Base-by-base conservation (phyloP, 23 red algal genomes). In the Pyropia haitanensis region DNA sequence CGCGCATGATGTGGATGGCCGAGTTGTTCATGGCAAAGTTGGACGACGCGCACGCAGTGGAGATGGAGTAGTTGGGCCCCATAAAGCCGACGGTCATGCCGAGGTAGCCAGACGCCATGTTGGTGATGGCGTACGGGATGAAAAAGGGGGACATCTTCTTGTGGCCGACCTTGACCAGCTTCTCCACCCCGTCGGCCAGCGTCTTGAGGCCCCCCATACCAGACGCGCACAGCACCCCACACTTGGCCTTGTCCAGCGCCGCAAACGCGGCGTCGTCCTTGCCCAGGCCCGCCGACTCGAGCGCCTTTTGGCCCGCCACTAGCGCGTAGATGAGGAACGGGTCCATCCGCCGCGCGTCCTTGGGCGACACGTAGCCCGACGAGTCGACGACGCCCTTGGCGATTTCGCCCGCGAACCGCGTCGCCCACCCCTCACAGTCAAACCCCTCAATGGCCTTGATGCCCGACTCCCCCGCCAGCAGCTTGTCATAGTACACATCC, bases 11-110 rank as follows among this genome's bases (percentile, higher is more conserved):
- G 51, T 98, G 94, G 26, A 91, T 74, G 26, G 85, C 85, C 18
- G 94, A 68, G 74, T 91, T 98, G 58, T 90, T 89, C 14, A 98
- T 90, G 57, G 88, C 82, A 57, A 88, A 91, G 67, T 98, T 98
- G 28, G 81, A 77, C 1, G 94, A 91, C 3, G 94, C 94, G 65
- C 94, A 98, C 34, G 94, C 94, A 1, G 85, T 98, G 14, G 78
- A 80, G 24, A 98, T 63, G 2, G 85, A 91, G 65, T 98, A 98
- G 67, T 90, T 98, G 48, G 85, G 83, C 0, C 94, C 94, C 72
- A 86, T 89, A 49, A 98, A 98, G 23, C 85, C 85, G 21, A 55
- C 56, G 14, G 91, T 80, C 32, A 98, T 98, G 30, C 79, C 94
- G 25, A 98, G 61, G 72, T 91, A 77, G 13, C 75, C 83, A 39